Evolutionary conservation across 1,284 basidiomycete genomes (phyloP).

Genomic region (Bjerkandera adusta): DNA sequence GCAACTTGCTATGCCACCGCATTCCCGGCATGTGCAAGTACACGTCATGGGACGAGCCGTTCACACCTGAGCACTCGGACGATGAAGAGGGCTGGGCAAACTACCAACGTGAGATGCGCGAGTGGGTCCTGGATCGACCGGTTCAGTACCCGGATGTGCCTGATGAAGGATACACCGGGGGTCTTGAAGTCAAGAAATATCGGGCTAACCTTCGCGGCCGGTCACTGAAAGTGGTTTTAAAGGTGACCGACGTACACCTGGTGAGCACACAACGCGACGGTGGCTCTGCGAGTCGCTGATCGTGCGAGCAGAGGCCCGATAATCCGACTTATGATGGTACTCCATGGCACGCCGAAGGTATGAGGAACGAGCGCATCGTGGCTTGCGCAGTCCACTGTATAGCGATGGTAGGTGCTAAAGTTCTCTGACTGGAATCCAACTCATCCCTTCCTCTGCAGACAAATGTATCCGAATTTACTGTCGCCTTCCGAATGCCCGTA

Average conservation of each 20-base stretch:
- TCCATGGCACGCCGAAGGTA: conserved; percentile 55
- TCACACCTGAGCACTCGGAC: conserved; percentile 45
- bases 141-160: conserved; percentile 46
- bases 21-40: conserved; percentile 41
- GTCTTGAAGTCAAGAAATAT: conserved; percentile 36
- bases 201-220: conserved; percentile 35
- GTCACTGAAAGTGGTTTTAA: conserved; percentile 45
- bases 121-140: conserved; percentile 43
- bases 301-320: conserved; percentile 35
- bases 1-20: conserved; percentile 42
- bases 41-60: conserved; percentile 46
- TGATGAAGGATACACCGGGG: conserved; percentile 38
- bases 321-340: conserved; percentile 37
- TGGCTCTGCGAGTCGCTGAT: background rate
- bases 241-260: conserved; percentile 40
- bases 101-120: conserved; percentile 38
- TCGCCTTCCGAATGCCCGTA: conserved; percentile 45
- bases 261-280: conserved; percentile 29
- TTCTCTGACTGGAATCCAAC: background rate
- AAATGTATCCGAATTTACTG: conserved; percentile 35
- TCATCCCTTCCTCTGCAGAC: conserved; percentile 27
- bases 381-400: conserved; percentile 45
- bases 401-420: conserved; percentile 32
- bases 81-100: conserved; percentile 45
- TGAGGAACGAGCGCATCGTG: conserved; percentile 52